A percentile compares a stretch with the other conserved stretches of the same genome.
These are phyloP conservation scores for Alnus rubra DNA, from an alignment of 306 rosid species.

Conservation along the genomic window DNA sequence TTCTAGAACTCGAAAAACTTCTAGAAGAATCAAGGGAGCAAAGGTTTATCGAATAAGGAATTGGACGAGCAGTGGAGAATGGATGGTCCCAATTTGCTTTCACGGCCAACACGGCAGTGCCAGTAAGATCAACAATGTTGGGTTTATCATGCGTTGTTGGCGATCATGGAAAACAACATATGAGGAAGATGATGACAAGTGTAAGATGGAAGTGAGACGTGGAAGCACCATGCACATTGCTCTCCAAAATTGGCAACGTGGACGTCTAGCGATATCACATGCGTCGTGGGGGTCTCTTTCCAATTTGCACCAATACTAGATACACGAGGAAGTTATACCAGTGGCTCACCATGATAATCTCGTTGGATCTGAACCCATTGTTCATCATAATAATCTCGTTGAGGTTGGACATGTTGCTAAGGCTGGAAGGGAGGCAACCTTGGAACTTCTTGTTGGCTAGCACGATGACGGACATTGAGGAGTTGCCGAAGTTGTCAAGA, in stretches of 20 bases:
- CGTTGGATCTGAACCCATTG: conserved; percentile 52
- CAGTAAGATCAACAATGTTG: conserved; percentile 54
- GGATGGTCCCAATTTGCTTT: conserved; percentile 94
- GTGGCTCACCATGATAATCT: too few species aligned
- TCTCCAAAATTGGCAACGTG: too few species aligned
- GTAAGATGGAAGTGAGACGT: too few species aligned
- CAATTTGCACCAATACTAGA: too few species aligned
- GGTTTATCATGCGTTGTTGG: conserved; percentile 15
- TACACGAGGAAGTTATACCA: too few species aligned
- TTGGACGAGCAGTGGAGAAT: conserved; percentile 62
- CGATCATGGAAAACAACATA: conserved; percentile 36
- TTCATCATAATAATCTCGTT: conserved; percentile 82
- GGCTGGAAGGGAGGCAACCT: conserved; percentile 80
- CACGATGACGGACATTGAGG: conserved; percentile 91
- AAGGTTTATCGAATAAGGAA: too few species aligned
- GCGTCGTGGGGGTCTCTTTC: too few species aligned
- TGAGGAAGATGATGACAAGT: conserved; percentile 49
- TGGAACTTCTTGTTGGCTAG: conserved; percentile 78
- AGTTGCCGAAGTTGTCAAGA: conserved; percentile 85
- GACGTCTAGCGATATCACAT: too few species aligned
- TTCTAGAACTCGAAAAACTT: too few species aligned
- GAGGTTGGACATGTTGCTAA: conserved; percentile 76
- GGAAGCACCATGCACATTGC: too few species aligned
- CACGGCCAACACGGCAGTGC: conserved; percentile 34
- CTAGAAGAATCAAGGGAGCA: too few species aligned